Percentiles rank a stretch among this genome's conserved stretches.
phyloP scores from a whole-genome alignment of 2,329 filamentous ascomycete genomes.

The Metarhizium album region DNA sequence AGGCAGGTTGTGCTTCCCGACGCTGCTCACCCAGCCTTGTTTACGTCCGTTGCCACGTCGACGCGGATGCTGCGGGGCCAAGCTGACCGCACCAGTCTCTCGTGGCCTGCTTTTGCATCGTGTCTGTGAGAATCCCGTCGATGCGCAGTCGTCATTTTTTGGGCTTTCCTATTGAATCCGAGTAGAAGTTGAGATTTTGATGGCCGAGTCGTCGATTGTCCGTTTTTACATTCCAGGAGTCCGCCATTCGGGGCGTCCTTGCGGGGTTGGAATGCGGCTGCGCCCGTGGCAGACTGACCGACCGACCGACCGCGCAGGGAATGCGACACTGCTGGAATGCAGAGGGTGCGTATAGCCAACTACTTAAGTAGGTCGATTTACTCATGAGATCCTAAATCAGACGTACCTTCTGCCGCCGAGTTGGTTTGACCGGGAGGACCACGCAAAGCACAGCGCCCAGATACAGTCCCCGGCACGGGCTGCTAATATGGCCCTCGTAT shows the following conservation, averaged over 20 bases:
- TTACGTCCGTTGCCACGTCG: constrained; percentile 25
- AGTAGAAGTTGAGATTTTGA: background rate
- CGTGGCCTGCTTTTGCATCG: too few relatives aligned
- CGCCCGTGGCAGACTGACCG: too few relatives aligned
- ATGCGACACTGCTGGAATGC: background rate
- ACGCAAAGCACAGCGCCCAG: too few relatives aligned
- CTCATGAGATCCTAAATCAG: too few relatives aligned
- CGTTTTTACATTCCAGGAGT: background rate
- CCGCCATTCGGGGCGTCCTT: background rate
- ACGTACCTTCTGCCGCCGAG: too few relatives aligned
- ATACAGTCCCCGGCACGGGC: too few relatives aligned
- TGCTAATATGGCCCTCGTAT: too few relatives aligned
- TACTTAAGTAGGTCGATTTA: too few relatives aligned
- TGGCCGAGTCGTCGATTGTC: background rate
- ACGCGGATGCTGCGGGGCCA: constrained; percentile 8
- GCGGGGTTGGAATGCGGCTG: background rate
- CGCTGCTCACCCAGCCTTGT: constrained; percentile 17
- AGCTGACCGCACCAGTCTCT: background rate
- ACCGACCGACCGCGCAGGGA: background rate
- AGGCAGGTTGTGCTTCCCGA: constrained; percentile 21
- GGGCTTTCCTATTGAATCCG: background rate
- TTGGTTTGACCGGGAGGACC: too few relatives aligned
- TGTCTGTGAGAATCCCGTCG: background rate
- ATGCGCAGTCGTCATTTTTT: background rate
- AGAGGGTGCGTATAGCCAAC: too few relatives aligned